Evolutionary conservation across 192 early-diverging fungal genomes (phyloP), one percentile per base, ranked within the genome.

Genomic region (Haplosporangium gracile): DNA sequence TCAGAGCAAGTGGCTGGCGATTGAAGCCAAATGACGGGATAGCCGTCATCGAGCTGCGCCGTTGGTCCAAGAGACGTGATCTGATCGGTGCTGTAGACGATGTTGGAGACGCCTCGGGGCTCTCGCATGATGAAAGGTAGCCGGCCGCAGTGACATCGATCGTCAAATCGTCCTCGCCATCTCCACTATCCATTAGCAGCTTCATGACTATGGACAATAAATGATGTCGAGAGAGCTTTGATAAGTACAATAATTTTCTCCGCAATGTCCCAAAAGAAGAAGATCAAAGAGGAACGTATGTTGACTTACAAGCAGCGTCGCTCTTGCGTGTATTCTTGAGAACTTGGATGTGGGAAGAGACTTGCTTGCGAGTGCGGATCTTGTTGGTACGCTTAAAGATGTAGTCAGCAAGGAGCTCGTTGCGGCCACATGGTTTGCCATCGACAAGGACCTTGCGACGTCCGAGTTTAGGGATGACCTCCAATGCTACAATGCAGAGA

Each of bases 331-430:
- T 94, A 70, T 96, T 93, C 71, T 92, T 94, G 83, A 94, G 91
- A 20, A 96, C 95, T 86, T 96, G 95, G 55, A 96, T 94, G 77
- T 96, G 95, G n/a, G 94, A 95, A 2, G 94, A 95, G 26, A 96
- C 94, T 79, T 96, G 95, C 79, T 96, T 96, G 71, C 94, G 90
- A 13, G 95, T 92, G 8, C 95, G 91, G 32, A 90, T 91, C 60
- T 92, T 93, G 77, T 82, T 70, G 13, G 94, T 96, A 49, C 93
- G 92, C 82, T 92, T 93, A 55, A 89, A 95, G 15, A 96, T 95
- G 74, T 92, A 96, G 53, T 95, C 93, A 13, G 95, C 94, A 68
- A 96, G 94, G 40, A 96, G 88, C 75, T 96, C 94, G 81, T 96
- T 96, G 16, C 95, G 89, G 13, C 95, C 91, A 82, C 89, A 91